A percentile compares a stretch with the other conserved stretches of the same genome.
These are phyloP conservation scores for Taphrina pruni DNA, from an alignment of 1,139 yeast genomes.

Conservation along the genomic window DNA sequence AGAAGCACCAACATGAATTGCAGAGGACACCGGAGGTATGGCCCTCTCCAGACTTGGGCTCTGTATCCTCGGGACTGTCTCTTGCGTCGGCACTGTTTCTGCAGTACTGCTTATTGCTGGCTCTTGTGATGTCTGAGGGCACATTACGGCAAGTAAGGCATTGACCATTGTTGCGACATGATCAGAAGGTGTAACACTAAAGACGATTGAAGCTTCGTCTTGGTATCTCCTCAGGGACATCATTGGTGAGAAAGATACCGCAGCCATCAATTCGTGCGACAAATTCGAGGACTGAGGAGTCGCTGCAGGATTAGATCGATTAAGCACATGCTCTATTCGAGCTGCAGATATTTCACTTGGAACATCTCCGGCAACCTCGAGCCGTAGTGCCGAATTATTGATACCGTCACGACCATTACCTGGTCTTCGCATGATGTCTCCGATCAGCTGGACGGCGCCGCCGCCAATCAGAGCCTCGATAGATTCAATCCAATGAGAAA, in stretches of 20 bases:
- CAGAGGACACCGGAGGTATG: neutral
- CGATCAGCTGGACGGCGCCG: constrained; percentile 43
- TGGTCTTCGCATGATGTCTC: constrained; percentile 42
- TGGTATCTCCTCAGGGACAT: constrained; percentile 75
- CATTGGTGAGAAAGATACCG: constrained; percentile 53
- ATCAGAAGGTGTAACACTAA: constrained; percentile 56
- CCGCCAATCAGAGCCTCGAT: constrained; percentile 43
- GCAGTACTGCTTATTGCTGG: neutral
- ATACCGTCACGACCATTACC: constrained; percentile 9
- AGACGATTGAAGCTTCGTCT: constrained; percentile 62
- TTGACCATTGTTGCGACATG: constrained; percentile 60
- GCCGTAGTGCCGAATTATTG: constrained; percentile 34
- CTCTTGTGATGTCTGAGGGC: constrained; percentile 48
- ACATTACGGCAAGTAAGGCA: constrained; percentile 56
- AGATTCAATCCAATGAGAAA: constrained; percentile 43
- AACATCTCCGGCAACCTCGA: constrained; percentile 35
- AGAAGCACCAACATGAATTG: neutral
- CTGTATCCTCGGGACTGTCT: neutral
- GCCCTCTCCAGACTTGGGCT: neutral
- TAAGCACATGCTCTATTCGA: constrained; percentile 42
- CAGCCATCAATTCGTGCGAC: constrained; percentile 46
- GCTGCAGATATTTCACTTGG: constrained; percentile 41
- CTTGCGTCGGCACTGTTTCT: constrained; percentile 46
- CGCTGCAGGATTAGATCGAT: neutral
- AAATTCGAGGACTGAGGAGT: neutral